These are phyloP conservation scores for Balakata baccata DNA, from an alignment of 345 rosid species.

Conservation along the genomic window DNA sequence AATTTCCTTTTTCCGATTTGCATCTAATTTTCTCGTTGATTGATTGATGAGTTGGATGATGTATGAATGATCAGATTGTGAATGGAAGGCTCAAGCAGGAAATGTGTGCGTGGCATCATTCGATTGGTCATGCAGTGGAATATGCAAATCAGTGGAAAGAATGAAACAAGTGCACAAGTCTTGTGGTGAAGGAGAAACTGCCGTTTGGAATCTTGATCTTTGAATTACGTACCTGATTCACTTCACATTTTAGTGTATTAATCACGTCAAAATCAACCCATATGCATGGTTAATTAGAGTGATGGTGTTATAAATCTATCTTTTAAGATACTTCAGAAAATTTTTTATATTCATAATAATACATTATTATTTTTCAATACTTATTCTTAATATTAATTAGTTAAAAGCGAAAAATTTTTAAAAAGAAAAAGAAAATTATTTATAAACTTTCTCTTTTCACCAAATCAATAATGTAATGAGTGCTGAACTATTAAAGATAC, in stretches of 20 bases:
- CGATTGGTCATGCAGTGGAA: slow-evolving; percentile 89
- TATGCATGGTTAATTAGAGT: too few species aligned
- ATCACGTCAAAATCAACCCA: neutral
- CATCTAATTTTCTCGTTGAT: neutral
- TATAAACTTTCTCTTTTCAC: too few species aligned
- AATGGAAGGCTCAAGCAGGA: slow-evolving; percentile 69
- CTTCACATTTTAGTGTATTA: neutral
- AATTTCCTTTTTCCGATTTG: too few species aligned
- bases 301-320: too few species aligned
- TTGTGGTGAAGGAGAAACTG: slow-evolving; percentile 74
- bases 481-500: too few species aligned
- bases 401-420: too few species aligned
- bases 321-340: too few species aligned
- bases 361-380: too few species aligned
- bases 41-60: neutral
- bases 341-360: too few species aligned
- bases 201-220: slow-evolving; percentile 47
- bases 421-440: too few species aligned
- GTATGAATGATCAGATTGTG: slow-evolving; percentile 46
- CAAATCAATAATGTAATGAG: neutral
- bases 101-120: slow-evolving; percentile 78
- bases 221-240: neutral
- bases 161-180: slow-evolving; percentile 59
- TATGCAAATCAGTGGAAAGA: slow-evolving; percentile 74
- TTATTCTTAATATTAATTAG: too few species aligned